Evolutionary conservation across 2,329 filamentous ascomycete genomes (phyloP), one percentile per base, ranked within the genome.

Genomic region (Lecanicillium sp.): DNA sequence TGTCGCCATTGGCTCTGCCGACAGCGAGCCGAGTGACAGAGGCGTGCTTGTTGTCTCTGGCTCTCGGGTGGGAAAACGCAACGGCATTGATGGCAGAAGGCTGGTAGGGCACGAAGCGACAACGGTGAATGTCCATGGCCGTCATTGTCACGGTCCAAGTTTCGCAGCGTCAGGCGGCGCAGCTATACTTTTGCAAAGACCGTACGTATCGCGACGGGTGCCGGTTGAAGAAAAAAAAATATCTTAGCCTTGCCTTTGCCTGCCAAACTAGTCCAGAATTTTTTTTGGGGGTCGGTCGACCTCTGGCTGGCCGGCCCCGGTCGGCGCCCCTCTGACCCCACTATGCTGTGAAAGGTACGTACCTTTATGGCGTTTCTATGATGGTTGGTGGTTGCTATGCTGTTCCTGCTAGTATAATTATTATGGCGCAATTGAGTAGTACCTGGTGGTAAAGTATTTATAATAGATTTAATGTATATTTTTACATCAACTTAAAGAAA

Each of bases 121-220:
- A 95, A 60, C 93, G 88, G 73, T 98, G 93, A 64, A 98, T 85
- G 70, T 97, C 91, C 91, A 97, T 96, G 50, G 50, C 17, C 54
- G 53, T 36, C 43, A 50, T 47, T 46, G 36, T 50, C 42, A 11
- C 43, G 36, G 49, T 45, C 42, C 49, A 41, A 21, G 41, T 37
- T 51, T 43, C 33, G 43, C 24, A 41, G 38, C 33, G n/a, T n/a
- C n/a, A n/a, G n/a, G n/a, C n/a, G 35, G 27, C 32, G 48, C 33
- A 50, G 30, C 4, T 29, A 33, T 21, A 24, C 5, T 27, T n/a
- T 11, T 43, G 21, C 10, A 42, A n/a, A 38, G 20, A 38, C 12
- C 9, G 30, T 36, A 30, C 9, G 30, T 36, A 30, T 27, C 39
- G 36, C 17, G 24, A 29, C 52, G 38, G 49, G 45, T 48, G 51